Conservation (phyloP, 805 yeast species). For the Wickerhamiella azymoides region DNA sequence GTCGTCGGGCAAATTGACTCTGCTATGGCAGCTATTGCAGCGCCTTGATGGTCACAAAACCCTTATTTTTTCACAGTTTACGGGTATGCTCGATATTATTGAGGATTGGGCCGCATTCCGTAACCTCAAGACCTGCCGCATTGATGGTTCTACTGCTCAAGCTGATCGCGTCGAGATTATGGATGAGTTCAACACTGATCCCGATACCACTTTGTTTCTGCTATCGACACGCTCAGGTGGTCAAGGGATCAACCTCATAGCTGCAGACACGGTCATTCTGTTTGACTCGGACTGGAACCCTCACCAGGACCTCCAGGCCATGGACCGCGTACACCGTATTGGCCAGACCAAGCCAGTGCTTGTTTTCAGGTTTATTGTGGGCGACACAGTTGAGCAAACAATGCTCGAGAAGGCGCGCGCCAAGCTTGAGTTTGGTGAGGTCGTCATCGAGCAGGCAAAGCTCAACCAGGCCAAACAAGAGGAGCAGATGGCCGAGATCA, state of each 20-base stretch:
- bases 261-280: constrained; percentile 79
- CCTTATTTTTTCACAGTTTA: constrained; percentile 77
- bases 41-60: constrained; percentile 49
- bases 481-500: constrained; percentile 13
- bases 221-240: constrained; percentile 93
- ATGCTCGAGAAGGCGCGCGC: constrained; percentile 64
- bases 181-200: constrained; percentile 32
- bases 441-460: constrained; percentile 54
- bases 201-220: constrained; percentile 40
- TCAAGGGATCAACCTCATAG: constrained; percentile 69
- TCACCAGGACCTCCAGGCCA: constrained; percentile 90
- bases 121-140: constrained; percentile 37
- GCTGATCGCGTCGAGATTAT: constrained; percentile 53
- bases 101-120: constrained; percentile 55
- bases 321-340: constrained; percentile 87
- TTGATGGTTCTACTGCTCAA: constrained; percentile 66
- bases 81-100: constrained; percentile 64
- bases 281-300: constrained; percentile 98
- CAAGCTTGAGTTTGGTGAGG: constrained; percentile 63
- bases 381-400: constrained; percentile 72
- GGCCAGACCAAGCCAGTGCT: constrained; percentile 81
- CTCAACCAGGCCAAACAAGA: constrained; percentile 20
- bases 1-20: constrained; percentile 59
- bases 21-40: constrained; percentile 49
- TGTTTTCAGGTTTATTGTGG: constrained; percentile 61